Base-by-base conservation (phyloP, 1,284 basidiomycete species). In the Heterobasidion parviporum region DNA sequence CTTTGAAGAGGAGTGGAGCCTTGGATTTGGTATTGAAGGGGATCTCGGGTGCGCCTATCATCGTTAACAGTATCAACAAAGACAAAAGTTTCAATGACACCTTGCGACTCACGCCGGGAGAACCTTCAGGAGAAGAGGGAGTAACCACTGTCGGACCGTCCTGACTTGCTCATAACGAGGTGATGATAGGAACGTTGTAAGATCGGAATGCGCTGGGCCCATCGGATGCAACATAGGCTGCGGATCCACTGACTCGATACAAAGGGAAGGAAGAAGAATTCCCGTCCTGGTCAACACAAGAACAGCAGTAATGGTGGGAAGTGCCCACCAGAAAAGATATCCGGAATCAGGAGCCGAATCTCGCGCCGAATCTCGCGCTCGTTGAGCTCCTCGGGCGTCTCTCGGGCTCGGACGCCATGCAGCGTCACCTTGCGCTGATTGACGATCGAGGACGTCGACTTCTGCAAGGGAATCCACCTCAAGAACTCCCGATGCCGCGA, bases 401-500 rank as follows among this genome's bases (percentile, higher is more conserved):
- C 80, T 44, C 87, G 78, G 2, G 77, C 76, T 18, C 85, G 77
- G 1, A 79, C 73, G 6, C 89, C 87, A 61, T 91, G 82, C 35
- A 91, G 63, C 8, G 79, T 80, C 15, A 82, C 74, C 61, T 80
- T 86, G 16, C 89, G 78, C 64, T 90, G 88, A 56, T 77, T 82
- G 10, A 79, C 71, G 38, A 87, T 67, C 2, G 87, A 79, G 0
- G 78, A 70, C 0, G 77, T 78, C 0, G 79, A 73, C 43, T 78
- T 75, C 52, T 81, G 77, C 18, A 90, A 68, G 1, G 87, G 85
- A 54, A 89, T 87, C 74, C 82, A 84, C 54, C 77, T 75, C 44
- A 91, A 68, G 62, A 87, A 83, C 41, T 77, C 72, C 38, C 83
- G 75, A 68, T 91, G 88, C n/a, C 80, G 78, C 3, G 87, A 88